phyloP scores from a whole-genome alignment of 116 monocot species.

The Cymodocea nodosa region DNA sequence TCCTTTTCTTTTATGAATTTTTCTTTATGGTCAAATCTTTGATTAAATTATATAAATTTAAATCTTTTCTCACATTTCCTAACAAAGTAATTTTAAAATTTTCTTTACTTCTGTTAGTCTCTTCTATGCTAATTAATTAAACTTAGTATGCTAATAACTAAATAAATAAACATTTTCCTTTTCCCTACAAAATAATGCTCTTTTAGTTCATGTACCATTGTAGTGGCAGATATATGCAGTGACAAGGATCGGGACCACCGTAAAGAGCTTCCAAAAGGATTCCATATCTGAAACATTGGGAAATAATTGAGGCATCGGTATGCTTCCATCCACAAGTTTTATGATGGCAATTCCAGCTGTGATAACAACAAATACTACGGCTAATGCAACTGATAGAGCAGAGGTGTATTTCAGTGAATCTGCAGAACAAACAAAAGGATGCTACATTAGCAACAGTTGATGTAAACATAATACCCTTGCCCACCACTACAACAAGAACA shows the following conservation, averaged over 20 bases:
- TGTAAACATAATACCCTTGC: background rate
- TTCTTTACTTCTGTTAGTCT: no score
- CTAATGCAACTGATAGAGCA: conserved; percentile 55
- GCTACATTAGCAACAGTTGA: background rate
- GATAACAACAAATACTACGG: conserved; percentile 54
- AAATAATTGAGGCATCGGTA: conserved; percentile 38
- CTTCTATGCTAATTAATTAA: no score
- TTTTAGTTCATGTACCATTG: conserved; percentile 24
- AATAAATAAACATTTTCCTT: no score
- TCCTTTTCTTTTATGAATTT: no score
- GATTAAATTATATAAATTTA: no score
- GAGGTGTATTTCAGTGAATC: conserved; percentile 64
- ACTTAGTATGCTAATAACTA: no score
- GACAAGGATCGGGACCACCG: conserved; percentile 48
- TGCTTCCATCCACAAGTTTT: conserved; percentile 37
- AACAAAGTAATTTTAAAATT: no score
- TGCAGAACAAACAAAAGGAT: conserved; percentile 7
- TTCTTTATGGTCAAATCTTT: no score
- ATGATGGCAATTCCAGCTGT: conserved; percentile 53
- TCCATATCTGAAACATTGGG: conserved; percentile 32
- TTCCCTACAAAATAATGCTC: no score
- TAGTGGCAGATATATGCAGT: conserved; percentile 75
- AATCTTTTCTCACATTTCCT: no score
- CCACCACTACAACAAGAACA: background rate
- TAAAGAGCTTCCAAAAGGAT: conserved; percentile 54